Conservation (phyloP, 176 grass and related monocot species). For the Triticum monococcum region DNA sequence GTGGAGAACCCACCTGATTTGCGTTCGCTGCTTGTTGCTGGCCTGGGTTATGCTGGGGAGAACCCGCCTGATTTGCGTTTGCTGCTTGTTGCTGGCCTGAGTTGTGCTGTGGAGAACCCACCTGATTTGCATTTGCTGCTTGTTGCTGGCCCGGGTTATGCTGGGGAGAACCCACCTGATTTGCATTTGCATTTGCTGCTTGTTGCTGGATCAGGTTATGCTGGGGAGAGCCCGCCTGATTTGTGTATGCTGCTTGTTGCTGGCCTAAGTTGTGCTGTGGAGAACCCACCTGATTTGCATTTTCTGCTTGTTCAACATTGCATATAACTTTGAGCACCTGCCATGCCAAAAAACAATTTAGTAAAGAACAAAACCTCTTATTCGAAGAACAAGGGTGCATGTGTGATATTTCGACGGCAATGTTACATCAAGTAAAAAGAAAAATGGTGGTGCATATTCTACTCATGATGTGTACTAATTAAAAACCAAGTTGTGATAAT, state of each 20-base stretch:
- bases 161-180: no score
- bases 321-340: slow-evolving; percentile 10
- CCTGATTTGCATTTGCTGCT: neutral
- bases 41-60: no score
- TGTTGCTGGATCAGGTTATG: no score
- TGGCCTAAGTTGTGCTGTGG: no score
- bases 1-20: no score
- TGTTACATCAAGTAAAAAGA: neutral
- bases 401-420: neutral
- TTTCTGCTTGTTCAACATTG: neutral
- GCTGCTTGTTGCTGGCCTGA: no score
- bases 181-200: no score
- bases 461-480: neutral
- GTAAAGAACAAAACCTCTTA: neutral
- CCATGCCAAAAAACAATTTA: neutral
- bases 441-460: neutral
- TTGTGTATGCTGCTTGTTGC: no score
- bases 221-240: no score
- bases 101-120: no score
- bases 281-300: neutral
- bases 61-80: no score
- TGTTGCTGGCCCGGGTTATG: neutral
- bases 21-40: no score
- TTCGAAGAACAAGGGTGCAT: neutral
- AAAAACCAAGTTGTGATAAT: neutral